phyloP scores from a whole-genome alignment of 2,329 filamentous ascomycete species.

The Metarhizium humberi region DNA sequence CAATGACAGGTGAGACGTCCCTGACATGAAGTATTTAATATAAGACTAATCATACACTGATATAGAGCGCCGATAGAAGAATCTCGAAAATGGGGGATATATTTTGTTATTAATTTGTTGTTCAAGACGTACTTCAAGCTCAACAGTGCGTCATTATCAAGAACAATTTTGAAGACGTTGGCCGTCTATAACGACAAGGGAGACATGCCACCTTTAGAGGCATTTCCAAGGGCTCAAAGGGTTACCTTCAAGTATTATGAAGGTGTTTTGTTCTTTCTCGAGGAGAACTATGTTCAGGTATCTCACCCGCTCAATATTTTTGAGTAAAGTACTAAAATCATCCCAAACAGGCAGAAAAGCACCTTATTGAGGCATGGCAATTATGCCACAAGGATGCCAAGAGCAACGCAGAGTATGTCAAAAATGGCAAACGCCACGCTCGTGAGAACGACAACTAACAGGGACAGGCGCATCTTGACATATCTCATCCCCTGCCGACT shows the following conservation, averaged over 20 bases:
- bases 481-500: constrained; percentile 93
- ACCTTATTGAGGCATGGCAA: constrained; percentile 72
- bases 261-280: constrained; percentile 85
- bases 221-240: constrained; percentile 81
- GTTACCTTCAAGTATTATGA: constrained; percentile 97
- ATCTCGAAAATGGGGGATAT: constrained; percentile 96
- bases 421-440: not conserved
- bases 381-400: constrained; percentile 65
- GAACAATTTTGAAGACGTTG: constrained; percentile 80
- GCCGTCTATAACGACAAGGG: constrained; percentile 58
- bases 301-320: constrained; percentile 8
- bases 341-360: constrained; percentile 57
- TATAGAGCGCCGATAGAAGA: constrained; percentile 70
- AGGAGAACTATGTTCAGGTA: constrained; percentile 83
- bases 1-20: constrained; percentile 61
- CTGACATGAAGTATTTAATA: too few relatives aligned
- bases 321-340: not conserved
- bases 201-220: constrained; percentile 71
- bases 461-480: constrained; percentile 69
- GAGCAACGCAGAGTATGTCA: constrained; percentile 71
- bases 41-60: not conserved
- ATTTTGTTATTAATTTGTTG: constrained; percentile 85
- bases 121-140: constrained; percentile 99
- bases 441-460: constrained; percentile 12
- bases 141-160: constrained; percentile 79